Conservation (phyloP, 176 grass and related monocot genomes). For the Triticum monococcum region DNA sequence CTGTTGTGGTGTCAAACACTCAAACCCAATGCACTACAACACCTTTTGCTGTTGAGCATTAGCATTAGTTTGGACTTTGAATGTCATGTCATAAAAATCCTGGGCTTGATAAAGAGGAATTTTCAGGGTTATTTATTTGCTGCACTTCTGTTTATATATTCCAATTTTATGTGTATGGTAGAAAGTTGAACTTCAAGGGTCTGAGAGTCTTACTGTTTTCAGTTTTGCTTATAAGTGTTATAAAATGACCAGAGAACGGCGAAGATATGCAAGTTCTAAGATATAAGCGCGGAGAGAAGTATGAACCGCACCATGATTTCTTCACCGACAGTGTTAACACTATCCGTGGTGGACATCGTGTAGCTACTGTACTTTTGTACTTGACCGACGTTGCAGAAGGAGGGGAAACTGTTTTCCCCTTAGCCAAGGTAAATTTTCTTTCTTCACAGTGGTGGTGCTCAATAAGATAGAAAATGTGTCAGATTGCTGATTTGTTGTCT, state of each 20-base stretch:
- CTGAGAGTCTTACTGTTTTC: neutral
- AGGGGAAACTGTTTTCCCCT: constrained; percentile 94
- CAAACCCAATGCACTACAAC: neutral
- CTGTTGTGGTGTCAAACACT: neutral
- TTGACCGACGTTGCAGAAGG: constrained; percentile 77
- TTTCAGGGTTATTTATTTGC: neutral
- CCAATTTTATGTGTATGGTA: neutral
- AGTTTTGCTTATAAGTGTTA: constrained; percentile 26
- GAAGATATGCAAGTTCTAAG: constrained; percentile 89
- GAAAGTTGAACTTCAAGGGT: neutral
- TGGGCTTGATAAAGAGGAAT: neutral
- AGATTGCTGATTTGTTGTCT: neutral
- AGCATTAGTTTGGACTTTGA: neutral
- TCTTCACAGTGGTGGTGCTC: neutral
- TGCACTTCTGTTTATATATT: constrained; percentile 19
- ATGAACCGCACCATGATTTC: constrained; percentile 83
- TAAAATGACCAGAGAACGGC: constrained; percentile 74
- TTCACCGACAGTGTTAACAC: constrained; percentile 86
- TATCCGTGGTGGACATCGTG: constrained; percentile 66
- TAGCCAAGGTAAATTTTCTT: constrained; percentile 61
- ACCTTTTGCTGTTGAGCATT: neutral
- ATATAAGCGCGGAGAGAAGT: constrained; percentile 81
- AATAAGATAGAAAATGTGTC: constrained; percentile 5
- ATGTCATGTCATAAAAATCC: neutral
- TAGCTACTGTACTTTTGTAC: constrained; percentile 92